phyloP scores from a whole-genome alignment of 2,329 filamentous ascomycete species.

The Rhynchosporium agropyri region DNA sequence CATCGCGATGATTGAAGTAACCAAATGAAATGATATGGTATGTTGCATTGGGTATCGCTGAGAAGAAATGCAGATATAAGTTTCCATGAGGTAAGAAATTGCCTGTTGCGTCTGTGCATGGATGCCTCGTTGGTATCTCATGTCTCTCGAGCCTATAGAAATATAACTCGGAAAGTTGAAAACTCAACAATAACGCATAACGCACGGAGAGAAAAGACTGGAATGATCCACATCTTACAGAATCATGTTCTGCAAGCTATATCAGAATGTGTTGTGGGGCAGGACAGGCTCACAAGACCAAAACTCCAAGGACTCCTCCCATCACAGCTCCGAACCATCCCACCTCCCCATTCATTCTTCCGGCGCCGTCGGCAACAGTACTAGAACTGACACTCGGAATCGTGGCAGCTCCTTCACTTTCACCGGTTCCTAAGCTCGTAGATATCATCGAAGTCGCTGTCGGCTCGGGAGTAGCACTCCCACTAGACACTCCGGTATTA shows the following conservation, averaged over 20 bases:
- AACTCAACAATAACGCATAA: too few species aligned
- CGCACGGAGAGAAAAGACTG: too few species aligned
- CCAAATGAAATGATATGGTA: too few species aligned
- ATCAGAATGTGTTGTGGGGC: neutral
- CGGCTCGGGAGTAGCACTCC: neutral
- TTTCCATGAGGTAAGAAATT: too few species aligned
- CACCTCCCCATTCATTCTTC: neutral
- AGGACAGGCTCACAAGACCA: neutral
- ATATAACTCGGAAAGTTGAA: neutral
- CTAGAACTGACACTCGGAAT: neutral
- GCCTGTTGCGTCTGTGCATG: too few species aligned
- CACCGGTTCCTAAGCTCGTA: neutral
- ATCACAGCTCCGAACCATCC: neutral
- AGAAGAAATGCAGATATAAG: too few species aligned
- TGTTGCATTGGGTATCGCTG: too few species aligned
- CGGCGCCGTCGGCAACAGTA: neutral
- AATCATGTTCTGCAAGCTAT: too few species aligned
- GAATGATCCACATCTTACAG: too few species aligned
- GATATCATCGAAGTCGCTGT: neutral
- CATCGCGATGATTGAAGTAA: too few species aligned
- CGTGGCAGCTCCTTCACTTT: neutral
- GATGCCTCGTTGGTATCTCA: neutral
- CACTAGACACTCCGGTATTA: neutral
- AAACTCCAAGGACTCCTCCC: neutral
- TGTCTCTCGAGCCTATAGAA: neutral